Evolutionary conservation across 768 basidiomycete species (phyloP).

Genomic region (button mushroom (Agaricus bisporus)): DNA sequence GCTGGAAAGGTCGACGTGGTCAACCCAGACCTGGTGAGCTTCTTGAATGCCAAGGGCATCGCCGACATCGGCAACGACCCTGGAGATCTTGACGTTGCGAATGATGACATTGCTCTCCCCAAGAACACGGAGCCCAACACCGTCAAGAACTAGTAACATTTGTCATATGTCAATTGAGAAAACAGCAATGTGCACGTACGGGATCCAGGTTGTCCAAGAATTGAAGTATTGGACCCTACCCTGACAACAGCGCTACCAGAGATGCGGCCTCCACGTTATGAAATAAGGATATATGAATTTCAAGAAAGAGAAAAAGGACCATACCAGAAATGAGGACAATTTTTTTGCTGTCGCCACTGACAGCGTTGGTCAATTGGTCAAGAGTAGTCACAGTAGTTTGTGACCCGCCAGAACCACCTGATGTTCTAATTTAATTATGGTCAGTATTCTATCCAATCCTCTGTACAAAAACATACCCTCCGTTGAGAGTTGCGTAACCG

Average conservation of each 20-base stretch:
- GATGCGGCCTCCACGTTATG: slow-evolving; percentile 27
- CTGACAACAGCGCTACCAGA: slow-evolving; percentile 37
- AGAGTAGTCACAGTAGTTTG: slow-evolving; percentile 38
- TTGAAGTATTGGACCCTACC: slow-evolving; percentile 37
- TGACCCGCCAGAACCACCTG: slow-evolving; percentile 37
- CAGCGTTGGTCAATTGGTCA: slow-evolving; percentile 33
- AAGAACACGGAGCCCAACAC: slow-evolving; percentile 40
- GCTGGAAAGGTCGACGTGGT: slow-evolving; percentile 39
- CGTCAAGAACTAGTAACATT: slow-evolving; percentile 29
- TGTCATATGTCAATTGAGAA: neutral
- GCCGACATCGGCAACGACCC: slow-evolving; percentile 38
- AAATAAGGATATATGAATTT: neutral
- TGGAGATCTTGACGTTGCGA: slow-evolving; percentile 43
- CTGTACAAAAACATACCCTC: slow-evolving; percentile 22
- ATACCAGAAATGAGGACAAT: slow-evolving; percentile 38
- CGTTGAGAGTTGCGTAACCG: slow-evolving; percentile 33
- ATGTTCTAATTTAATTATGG: slow-evolving; percentile 23
- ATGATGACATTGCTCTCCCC: slow-evolving; percentile 40
- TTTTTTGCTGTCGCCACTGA: slow-evolving; percentile 33
- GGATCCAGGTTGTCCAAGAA: slow-evolving; percentile 34
- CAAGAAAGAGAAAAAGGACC: neutral
- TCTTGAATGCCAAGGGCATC: slow-evolving; percentile 39
- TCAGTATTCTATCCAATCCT: neutral
- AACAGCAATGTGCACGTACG: slow-evolving; percentile 19
- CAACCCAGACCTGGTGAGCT: slow-evolving; percentile 36